Conservation (phyloP, 345 rosid genomes). For the Arabis alpina region DNA sequence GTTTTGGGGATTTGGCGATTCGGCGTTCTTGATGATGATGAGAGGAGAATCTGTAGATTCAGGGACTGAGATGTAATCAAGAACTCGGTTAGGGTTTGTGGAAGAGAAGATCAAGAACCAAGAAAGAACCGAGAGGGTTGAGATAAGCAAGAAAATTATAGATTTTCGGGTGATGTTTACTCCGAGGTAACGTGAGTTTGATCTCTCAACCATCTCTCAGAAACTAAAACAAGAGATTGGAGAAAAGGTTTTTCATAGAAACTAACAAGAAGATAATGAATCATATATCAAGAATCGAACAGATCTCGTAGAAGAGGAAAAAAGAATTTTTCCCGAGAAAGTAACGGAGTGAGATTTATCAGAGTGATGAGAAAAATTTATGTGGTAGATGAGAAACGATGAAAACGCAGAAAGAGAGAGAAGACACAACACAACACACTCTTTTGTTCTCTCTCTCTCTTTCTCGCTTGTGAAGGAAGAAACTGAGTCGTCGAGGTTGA, state of each 20-base stretch:
- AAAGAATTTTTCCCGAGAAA: slow-evolving; percentile 15
- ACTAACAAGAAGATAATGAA: background rate
- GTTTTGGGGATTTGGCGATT: slow-evolving; percentile 39
- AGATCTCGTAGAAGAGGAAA: slow-evolving; percentile 8
- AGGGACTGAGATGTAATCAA: slow-evolving; percentile 46
- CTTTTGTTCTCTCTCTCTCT: slow-evolving; percentile 1
- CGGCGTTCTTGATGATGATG: slow-evolving; percentile 37
- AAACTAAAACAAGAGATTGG: slow-evolving; percentile 25
- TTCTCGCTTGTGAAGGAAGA: slow-evolving; percentile 38
- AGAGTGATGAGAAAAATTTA: slow-evolving; percentile 4
- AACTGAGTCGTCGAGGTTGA: slow-evolving; percentile 46
- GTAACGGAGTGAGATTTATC: background rate
- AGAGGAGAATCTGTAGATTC: slow-evolving; percentile 40
- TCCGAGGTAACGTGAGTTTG: slow-evolving; percentile 44
- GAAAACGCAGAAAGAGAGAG: slow-evolving; percentile 27
- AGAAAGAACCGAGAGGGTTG: slow-evolving; percentile 59
- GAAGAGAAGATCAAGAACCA: slow-evolving; percentile 76
- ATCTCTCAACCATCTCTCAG: slow-evolving; percentile 64
- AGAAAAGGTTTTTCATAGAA: slow-evolving; percentile 9
- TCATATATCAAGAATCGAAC: slow-evolving; percentile 34
- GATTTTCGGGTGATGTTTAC: slow-evolving; percentile 48
- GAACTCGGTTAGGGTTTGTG: slow-evolving; percentile 48
- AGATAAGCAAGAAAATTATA: slow-evolving; percentile 54
- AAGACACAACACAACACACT: slow-evolving; percentile 19
- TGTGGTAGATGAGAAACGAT: slow-evolving; percentile 46